A percentile compares a stretch with the other conserved stretches of the same genome.
These are phyloP conservation scores for Schwanniomyces occidentalis DNA, from an alignment of 805 yeast species.

Conservation along the genomic window DNA sequence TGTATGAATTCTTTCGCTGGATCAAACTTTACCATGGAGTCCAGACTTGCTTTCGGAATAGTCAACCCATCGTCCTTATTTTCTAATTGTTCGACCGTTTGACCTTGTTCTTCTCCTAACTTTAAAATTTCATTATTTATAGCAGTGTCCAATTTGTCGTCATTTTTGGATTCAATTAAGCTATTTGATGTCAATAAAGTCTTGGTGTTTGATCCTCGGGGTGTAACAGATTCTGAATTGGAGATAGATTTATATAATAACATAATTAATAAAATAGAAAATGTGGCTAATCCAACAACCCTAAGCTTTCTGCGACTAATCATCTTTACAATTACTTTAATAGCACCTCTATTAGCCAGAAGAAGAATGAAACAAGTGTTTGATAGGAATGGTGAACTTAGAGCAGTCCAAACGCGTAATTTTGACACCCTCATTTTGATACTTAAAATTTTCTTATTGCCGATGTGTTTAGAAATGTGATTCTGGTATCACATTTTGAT, in stretches of 20 bases:
- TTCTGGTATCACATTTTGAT: no score
- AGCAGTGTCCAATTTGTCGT: conserved; percentile 39
- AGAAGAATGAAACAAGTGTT: no score
- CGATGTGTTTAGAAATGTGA: no score
- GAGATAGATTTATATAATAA: conserved; percentile 6
- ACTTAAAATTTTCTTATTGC: no score
- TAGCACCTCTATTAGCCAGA: no score
- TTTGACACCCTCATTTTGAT: no score
- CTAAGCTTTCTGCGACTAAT: conserved; percentile 12
- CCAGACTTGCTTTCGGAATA: conserved; percentile 4
- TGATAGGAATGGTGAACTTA: no score
- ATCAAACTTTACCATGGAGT: conserved; percentile 22
- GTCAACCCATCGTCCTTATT: conserved; percentile 11
- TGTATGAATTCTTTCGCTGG: conserved; percentile 46
- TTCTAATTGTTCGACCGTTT: conserved; percentile 9
- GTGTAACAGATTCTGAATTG: conserved; percentile 3
- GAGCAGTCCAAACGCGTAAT: no score
- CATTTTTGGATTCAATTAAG: conserved; percentile 33
- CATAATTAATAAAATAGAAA: conserved; percentile 8
- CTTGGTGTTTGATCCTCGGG: conserved; percentile 3
- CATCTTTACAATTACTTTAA: no score
- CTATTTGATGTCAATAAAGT: conserved; percentile 15
- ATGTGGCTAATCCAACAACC: conserved; percentile 9
- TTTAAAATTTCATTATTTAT: conserved; percentile 39
- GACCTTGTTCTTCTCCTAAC: conserved; percentile 11